A percentile compares a stretch with the other conserved stretches of the same genome.
phyloP scores from a whole-genome alignment of 1,284 basidiomycete species.

The Inonotus hispidus region DNA sequence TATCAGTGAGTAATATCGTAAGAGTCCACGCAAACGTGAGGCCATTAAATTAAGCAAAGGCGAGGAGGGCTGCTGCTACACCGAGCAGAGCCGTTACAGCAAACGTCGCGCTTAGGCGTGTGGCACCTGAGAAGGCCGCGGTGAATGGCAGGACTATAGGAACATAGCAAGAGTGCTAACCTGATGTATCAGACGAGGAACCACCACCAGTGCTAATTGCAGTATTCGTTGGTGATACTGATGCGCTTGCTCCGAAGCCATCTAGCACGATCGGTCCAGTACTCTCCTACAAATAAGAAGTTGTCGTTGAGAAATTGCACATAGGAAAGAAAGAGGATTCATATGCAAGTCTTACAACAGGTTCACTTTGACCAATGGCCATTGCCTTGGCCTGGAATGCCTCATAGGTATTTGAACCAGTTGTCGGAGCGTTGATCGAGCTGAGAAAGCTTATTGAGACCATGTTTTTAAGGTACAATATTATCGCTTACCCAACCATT shows the following conservation, averaged over 20 bases:
- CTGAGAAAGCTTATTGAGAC: constrained; percentile 20
- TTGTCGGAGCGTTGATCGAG: constrained; percentile 56
- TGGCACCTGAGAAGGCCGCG: not conserved
- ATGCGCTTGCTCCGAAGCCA: constrained; percentile 39
- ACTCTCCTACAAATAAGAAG: constrained; percentile 29
- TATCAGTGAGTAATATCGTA: not conserved
- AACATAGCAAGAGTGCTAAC: not conserved
- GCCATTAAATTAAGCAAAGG: constrained; percentile 3
- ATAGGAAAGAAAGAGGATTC: constrained; percentile 19
- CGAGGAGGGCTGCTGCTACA: not conserved
- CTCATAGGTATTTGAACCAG: constrained; percentile 45
- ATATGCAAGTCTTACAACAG: constrained; percentile 27
- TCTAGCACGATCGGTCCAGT: constrained; percentile 35
- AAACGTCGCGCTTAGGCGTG: not conserved
- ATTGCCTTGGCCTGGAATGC: constrained; percentile 43
- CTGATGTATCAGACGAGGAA: constrained; percentile 16
- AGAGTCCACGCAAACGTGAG: not conserved
- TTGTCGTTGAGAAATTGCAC: not conserved
- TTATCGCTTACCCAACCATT: constrained; percentile 44
- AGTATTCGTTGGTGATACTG: constrained; percentile 25
- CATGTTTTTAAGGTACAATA: not conserved
- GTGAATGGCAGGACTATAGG: not conserved
- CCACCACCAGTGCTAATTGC: constrained; percentile 21
- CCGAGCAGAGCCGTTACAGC: constrained; percentile 1
- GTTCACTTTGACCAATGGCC: constrained; percentile 35